phyloP scores from a whole-genome alignment of 208 protist species.

The Acanthamoeba comandoni region DNA sequence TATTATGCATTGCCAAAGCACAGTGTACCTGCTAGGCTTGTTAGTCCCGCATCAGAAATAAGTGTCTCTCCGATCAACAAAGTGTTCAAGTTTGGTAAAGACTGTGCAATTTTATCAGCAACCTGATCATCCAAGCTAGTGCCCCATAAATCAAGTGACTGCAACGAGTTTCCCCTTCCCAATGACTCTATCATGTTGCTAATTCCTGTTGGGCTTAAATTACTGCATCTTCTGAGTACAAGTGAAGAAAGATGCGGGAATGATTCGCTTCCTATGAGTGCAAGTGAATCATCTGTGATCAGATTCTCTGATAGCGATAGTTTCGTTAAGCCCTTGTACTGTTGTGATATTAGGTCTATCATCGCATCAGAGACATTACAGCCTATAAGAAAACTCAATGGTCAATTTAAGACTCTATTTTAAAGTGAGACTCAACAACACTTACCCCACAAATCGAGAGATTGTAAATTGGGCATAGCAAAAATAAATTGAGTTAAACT shows the following conservation, averaged over 20 bases:
- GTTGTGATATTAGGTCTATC: constrained; percentile 1
- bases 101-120: not conserved
- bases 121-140: constrained; percentile 32
- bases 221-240: constrained; percentile 16
- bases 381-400: not conserved
- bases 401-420: no score
- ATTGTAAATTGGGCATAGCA: constrained; percentile 43
- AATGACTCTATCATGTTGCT: not conserved
- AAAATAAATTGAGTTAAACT: constrained; percentile 24
- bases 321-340: not conserved
- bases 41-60: constrained; percentile 20
- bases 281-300: constrained; percentile 37
- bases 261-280: not conserved
- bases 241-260: constrained; percentile 26
- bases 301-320: constrained; percentile 60
- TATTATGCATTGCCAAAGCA: not conserved
- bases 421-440: no score
- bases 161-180: not conserved
- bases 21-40: constrained; percentile 13
- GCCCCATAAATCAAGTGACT: constrained; percentile 28
- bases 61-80: constrained; percentile 47
- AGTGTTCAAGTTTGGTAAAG: constrained; percentile 1
- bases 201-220: constrained; percentile 20
- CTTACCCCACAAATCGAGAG: constrained; percentile 55
- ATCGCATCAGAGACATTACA: not conserved